Conservation (phyloP, 805 yeast genomes). For the Barnettozyma botsteinii region DNA sequence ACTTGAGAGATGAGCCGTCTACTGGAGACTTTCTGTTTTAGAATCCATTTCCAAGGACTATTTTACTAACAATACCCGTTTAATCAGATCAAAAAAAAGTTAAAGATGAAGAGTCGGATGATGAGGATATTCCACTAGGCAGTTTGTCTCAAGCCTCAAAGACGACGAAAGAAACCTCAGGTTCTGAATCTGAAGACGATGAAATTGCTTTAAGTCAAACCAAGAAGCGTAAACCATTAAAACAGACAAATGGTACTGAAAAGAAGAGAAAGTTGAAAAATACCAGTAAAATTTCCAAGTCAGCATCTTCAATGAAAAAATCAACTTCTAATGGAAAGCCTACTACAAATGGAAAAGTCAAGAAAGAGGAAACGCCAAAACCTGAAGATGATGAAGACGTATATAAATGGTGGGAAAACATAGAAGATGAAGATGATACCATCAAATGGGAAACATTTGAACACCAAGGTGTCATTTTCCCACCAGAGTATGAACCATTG, state of each 20-base stretch:
- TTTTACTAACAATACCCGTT: constrained; percentile 6
- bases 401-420: constrained; percentile 82
- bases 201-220: constrained; percentile 12
- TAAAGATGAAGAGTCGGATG: constrained; percentile 13
- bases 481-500: constrained; percentile 85
- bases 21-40: too few relatives aligned
- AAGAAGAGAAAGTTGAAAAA: constrained; percentile 24
- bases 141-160: constrained; percentile 12
- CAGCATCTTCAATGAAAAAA: too few relatives aligned
- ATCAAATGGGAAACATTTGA: constrained; percentile 82
- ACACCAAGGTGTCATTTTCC: constrained; percentile 89
- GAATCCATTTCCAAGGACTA: too few relatives aligned
- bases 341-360: constrained; percentile 5
- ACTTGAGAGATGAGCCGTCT: not conserved
- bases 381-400: constrained; percentile 51
- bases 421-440: constrained; percentile 55
- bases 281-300: constrained; percentile 11
- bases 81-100: not conserved
- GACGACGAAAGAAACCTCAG: constrained; percentile 13
- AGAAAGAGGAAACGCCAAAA: constrained; percentile 12
- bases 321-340: too few relatives aligned
- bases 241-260: constrained; percentile 14
- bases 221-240: constrained; percentile 10
- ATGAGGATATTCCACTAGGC: constrained; percentile 22
- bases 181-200: constrained; percentile 13